Evolutionary conservation across 176 grass and related monocot genomes (phyloP).

Genomic region (Elymus sibiricus): DNA sequence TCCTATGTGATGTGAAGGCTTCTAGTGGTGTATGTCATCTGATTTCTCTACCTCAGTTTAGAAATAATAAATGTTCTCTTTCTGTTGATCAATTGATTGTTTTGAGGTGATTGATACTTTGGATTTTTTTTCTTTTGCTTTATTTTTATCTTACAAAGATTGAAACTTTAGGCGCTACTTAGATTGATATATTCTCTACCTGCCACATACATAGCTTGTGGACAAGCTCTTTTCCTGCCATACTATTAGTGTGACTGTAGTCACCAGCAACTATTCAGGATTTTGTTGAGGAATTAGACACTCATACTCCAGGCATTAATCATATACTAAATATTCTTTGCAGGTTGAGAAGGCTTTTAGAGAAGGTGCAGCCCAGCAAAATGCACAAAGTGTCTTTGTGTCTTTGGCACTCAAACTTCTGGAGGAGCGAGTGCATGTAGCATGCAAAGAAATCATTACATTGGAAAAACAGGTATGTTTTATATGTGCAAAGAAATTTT

Average conservation of each 20-base stretch:
- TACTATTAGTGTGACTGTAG: neutral
- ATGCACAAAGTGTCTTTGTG: slow-evolving; percentile 92
- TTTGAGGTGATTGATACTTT: neutral
- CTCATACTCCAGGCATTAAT: neutral
- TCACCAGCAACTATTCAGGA: neutral
- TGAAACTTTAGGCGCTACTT: neutral
- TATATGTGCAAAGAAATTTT: slow-evolving; percentile 22
- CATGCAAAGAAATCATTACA: slow-evolving; percentile 97
- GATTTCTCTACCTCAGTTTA: neutral
- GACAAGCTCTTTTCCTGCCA: slow-evolving; percentile 8
- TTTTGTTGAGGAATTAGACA: slow-evolving; percentile 10
- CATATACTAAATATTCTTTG: slow-evolving; percentile 32
- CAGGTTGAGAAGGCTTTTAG: slow-evolving; percentile 97
- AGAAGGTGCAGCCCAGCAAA: slow-evolving; percentile 92
- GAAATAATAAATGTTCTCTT: neutral
- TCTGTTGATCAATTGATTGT: neutral
- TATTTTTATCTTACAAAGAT: neutral
- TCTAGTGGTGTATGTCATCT: neutral
- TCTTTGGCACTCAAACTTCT: slow-evolving; percentile 84
- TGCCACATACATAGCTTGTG: neutral
- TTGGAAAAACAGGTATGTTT: slow-evolving; percentile 89
- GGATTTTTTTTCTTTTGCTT: neutral
- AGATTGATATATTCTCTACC: slow-evolving; percentile 2
- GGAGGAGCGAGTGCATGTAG: slow-evolving; percentile 92
- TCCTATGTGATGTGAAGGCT: neutral